A percentile compares a stretch with the other conserved stretches of the same genome.
Evolutionary conservation across 2,329 filamentous ascomycete species (phyloP).

Genomic region (Nothophoma quercina): DNA sequence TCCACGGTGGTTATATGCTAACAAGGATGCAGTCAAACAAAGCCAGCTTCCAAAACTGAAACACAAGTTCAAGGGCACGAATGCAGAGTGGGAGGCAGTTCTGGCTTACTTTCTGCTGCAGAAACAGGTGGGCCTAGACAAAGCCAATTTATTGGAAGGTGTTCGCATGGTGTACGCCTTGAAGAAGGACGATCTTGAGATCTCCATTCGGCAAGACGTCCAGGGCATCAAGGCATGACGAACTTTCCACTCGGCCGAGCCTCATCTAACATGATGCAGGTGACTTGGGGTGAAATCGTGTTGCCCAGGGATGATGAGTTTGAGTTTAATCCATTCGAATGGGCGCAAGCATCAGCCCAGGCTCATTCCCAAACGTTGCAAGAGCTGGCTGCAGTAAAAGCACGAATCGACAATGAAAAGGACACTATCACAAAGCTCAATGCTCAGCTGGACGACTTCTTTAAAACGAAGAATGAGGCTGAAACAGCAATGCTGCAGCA

Average conservation of each 20-base stretch:
- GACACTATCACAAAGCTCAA: slow-evolving; percentile 66
- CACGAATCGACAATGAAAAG: slow-evolving; percentile 59
- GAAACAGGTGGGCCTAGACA: slow-evolving; percentile 49
- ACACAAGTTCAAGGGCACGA: slow-evolving; percentile 46
- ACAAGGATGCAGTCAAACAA: slow-evolving; percentile 43
- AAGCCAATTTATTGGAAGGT: slow-evolving; percentile 59
- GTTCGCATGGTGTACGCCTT: slow-evolving; percentile 68
- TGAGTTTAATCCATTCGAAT: slow-evolving; percentile 72
- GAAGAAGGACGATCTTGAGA: slow-evolving; percentile 60
- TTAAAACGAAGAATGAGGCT: slow-evolving; percentile 70
- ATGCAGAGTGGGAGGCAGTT: slow-evolving; percentile 71
- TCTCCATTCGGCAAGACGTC: slow-evolving; percentile 69
- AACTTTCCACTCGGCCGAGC: background rate
- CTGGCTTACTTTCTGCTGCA: slow-evolving; percentile 65
- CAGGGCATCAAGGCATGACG: slow-evolving; percentile 70
- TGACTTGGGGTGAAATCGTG: slow-evolving; percentile 70
- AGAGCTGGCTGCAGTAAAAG: slow-evolving; percentile 54
- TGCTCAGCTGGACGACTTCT: slow-evolving; percentile 70
- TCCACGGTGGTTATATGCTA: slow-evolving; percentile 28
- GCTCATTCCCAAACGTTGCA: slow-evolving; percentile 56
- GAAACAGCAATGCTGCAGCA: slow-evolving; percentile 73
- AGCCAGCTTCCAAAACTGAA: slow-evolving; percentile 41
- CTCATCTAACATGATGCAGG: slow-evolving; percentile 33
- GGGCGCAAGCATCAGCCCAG: slow-evolving; percentile 69
- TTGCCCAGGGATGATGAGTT: slow-evolving; percentile 64